A percentile compares a stretch with the other conserved stretches of the same genome.
phyloP scores from a whole-genome alignment of 148 eudicot species.

The Suaeda aralocaspica region DNA sequence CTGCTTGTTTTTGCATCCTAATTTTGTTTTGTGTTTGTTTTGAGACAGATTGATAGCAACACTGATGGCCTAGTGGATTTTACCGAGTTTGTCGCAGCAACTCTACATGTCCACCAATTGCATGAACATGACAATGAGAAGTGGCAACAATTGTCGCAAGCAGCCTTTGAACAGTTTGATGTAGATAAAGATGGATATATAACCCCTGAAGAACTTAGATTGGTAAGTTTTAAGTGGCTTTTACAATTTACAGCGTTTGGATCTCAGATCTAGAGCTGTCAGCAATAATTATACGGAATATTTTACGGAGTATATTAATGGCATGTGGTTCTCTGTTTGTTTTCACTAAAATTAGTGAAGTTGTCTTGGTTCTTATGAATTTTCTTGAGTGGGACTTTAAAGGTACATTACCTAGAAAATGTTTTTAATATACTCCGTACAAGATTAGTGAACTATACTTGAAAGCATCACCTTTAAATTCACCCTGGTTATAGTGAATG shows the following conservation, averaged over 20 bases:
- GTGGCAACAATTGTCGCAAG: constrained; percentile 78
- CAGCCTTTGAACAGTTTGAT: constrained; percentile 94
- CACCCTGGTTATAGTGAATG: not conserved
- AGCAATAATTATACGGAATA: not conserved
- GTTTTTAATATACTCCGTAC: not conserved
- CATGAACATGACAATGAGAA: constrained; percentile 78
- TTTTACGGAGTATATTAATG: not conserved
- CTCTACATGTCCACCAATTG: constrained; percentile 84
- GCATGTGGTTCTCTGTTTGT: not conserved
- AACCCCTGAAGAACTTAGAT: constrained; percentile 80
- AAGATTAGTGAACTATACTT: not conserved
- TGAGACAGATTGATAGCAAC: constrained; percentile 81
- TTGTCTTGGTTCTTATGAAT: not conserved
- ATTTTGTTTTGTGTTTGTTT: constrained; percentile 16
- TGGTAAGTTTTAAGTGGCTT: constrained; percentile 46
- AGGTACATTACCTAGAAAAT: not conserved
- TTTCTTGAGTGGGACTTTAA: not conserved
- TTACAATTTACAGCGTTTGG: not conserved
- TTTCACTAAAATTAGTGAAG: not conserved
- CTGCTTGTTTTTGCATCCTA: not conserved
- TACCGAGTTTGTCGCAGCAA: constrained; percentile 87
- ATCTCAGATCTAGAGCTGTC: constrained; percentile 19
- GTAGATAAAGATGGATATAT: constrained; percentile 88
- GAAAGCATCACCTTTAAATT: not conserved
- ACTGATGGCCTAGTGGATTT: constrained; percentile 94